Percentiles rank a stretch among this genome's conserved stretches.
These are phyloP conservation scores for Xylariomycetidae sp. DNA, from an alignment of 2,329 filamentous ascomycete species.

Conservation along the genomic window DNA sequence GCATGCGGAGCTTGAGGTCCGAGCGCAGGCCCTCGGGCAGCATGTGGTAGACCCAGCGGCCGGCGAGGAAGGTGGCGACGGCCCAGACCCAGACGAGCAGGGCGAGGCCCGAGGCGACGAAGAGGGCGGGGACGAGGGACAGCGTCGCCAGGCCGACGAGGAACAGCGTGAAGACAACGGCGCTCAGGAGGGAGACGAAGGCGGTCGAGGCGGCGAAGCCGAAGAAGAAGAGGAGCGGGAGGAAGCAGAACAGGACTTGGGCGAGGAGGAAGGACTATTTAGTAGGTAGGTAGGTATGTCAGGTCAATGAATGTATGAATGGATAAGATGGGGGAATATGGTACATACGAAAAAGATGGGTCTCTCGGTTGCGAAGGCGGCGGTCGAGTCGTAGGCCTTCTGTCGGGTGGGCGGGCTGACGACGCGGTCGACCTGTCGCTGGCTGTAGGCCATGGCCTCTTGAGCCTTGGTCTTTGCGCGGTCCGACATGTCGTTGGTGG, in stretches of 20 bases:
- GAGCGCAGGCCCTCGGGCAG: no score
- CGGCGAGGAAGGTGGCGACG: slow-evolving; percentile 51
- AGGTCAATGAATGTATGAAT: neutral
- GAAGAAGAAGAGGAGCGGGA: slow-evolving; percentile 66
- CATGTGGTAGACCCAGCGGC: slow-evolving; percentile 39
- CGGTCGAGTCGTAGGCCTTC: slow-evolving; percentile 47
- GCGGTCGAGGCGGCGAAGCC: slow-evolving; percentile 60
- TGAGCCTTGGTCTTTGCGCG: slow-evolving; percentile 28
- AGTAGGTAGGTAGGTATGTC: neutral
- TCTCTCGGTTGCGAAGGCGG: slow-evolving; percentile 55
- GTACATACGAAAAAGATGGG: slow-evolving; percentile 64
- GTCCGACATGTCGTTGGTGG: slow-evolving; percentile 15
- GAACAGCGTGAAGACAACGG: slow-evolving; percentile 62
- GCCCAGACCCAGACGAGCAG: slow-evolving; percentile 65
- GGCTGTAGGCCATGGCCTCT: slow-evolving; percentile 35
- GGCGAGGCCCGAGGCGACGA: slow-evolving; percentile 59
- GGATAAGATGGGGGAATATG: neutral
- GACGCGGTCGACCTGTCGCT: slow-evolving; percentile 42
- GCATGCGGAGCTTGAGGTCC: slow-evolving; percentile 6
- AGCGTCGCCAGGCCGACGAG: slow-evolving; percentile 63
- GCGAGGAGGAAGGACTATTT: slow-evolving; percentile 61
- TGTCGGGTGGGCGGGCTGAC: slow-evolving; percentile 59
- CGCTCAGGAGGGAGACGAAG: slow-evolving; percentile 57
- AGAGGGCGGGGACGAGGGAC: slow-evolving; percentile 63
- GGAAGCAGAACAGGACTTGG: slow-evolving; percentile 60